Base-by-base conservation (phyloP, 2,329 filamentous ascomycete genomes). In the Colletotrichum orchidophilum region DNA sequence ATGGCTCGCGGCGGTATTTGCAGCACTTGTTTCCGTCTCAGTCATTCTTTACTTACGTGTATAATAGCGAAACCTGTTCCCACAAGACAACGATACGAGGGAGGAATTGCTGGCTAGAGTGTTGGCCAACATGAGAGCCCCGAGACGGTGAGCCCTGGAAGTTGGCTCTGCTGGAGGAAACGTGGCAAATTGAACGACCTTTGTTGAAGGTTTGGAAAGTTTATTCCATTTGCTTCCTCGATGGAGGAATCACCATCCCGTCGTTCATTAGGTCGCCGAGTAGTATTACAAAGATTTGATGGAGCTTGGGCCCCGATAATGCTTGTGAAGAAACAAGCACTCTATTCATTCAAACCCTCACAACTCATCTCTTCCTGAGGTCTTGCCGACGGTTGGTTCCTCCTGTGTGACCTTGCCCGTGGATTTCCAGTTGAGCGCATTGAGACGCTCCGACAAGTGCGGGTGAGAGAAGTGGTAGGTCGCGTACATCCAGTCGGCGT, bases 401-500 rank as follows among this genome's bases (percentile, higher is more conserved):
- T 82, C 77, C 2, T 75, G 75, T 9, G 80, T 80, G 24, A 87
- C 81, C 74, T 84, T 86, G 71, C 84, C 81, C 18, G 81, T 84
- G 61, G 94, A 91, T 78, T 92, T 91, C 95, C 96, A 99, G 74
- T 94, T 92, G 72, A 99, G 88, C 1, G 96, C 96, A 82, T 93
- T 94, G 77, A 99, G 87, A 77, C 96, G 91, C 88, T 99, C 97
- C 1, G 95, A 93, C 75, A 99, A 86, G 75, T 98, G 98, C 1
- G 96, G 96, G 83, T 99, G 96, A 27, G 96, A 98, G 87, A 97
- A 98, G 85, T 99, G 95, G 87, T 98, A 99, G 83, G 93, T 97
- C 64, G 96, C 96, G 83, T 97, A 99, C 89, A 98, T 91, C 93
- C 94, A 97, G 83, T 99, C 97, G 31, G 96, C 96, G 78, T 99